A percentile compares a stretch with the other conserved stretches of the same genome.
Conservation (phyloP, 2,329 filamentous ascomycete genomes). For the Hypocrella siamensis region DNA sequence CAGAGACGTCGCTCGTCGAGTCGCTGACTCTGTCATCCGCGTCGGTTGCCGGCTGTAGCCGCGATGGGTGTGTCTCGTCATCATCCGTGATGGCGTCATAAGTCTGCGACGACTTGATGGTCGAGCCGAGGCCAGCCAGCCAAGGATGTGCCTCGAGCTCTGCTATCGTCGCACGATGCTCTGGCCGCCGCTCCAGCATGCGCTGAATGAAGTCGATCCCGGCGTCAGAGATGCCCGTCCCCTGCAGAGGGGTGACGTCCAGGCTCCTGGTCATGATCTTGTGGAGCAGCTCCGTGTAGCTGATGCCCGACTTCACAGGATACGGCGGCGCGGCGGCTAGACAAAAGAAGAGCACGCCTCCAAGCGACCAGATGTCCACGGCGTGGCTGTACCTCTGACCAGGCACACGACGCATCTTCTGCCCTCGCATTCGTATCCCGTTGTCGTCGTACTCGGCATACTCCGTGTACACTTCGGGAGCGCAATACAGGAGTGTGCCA, state of each 20-base stretch:
- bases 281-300: constrained; percentile 64
- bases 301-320: constrained; percentile 58
- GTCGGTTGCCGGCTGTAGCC: constrained; percentile 24
- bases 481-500: constrained; percentile 88
- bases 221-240: constrained; percentile 40
- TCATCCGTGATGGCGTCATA: constrained; percentile 49
- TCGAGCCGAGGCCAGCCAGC: constrained; percentile 31
- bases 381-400: constrained; percentile 71
- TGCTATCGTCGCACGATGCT: constrained; percentile 56
- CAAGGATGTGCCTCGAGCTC: constrained; percentile 60
- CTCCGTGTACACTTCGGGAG: constrained; percentile 84
- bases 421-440: constrained; percentile 45
- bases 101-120: constrained; percentile 24
- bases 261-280: constrained; percentile 71
- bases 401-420: constrained; percentile 41
- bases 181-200: constrained; percentile 75
- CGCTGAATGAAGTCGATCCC: constrained; percentile 59
- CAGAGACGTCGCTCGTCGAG: constrained; percentile 47
- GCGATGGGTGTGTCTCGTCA: constrained; percentile 42
- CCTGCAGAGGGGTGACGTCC: constrained; percentile 47
- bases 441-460: constrained; percentile 53
- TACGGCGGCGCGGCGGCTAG: constrained; percentile 72
- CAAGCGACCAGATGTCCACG: constrained; percentile 93
- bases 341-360: constrained; percentile 77
- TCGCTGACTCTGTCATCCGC: constrained; percentile 24